Evolutionary conservation across 2,329 filamentous ascomycete species (phyloP), one percentile per base, ranked within the genome.

Genomic region (Orbilia brochopaga): DNA sequence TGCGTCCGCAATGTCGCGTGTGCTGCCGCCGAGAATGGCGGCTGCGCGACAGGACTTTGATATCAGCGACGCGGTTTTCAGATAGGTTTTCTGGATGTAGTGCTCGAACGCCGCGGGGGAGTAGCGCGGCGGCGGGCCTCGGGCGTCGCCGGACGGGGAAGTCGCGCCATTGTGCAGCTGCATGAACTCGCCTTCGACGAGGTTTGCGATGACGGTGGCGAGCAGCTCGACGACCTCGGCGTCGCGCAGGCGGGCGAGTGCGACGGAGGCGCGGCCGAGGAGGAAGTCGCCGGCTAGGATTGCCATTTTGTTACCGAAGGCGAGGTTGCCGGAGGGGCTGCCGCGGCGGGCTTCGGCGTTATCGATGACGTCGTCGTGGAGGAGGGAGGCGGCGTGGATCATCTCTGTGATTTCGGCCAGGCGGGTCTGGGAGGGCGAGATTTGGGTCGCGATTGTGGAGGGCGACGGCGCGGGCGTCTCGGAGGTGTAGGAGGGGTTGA

Each of bases 161-260:
- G 44, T 19, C 3, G 44, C 19, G 44, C 67, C 74, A 80, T 99
- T 99, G 82, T 96, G 95, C 76, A 99, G 83, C 83, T 99, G 94
- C 94, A 99, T 99, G 82, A 99, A 97, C 81, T 99, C 94, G 78
- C 94, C 94, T 81, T 99, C 94, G 19, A 99, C 92, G 24, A 99
- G 83, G 79, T 99, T 99, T 50, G 94, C 93, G 76, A 99, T 97
- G 46, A 97, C 94, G 0, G 93, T 97, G 2, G 94, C 92, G 30
- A 99, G 83, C 6, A 99, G 85, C 81, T 99, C 94, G 7, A 92
- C 91, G 1, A 99, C 94, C 80, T 99, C 94, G 48, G 92, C 90
- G 78, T 99, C 91, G 32, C 93, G 87, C 69, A 99, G 82, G 46
- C 94, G 87, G 13, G 94, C 94, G 46, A 99, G 85, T 4, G 93